Evolutionary conservation across 768 basidiomycete species (phyloP).

Genomic region (Mrakia gelida): DNA sequence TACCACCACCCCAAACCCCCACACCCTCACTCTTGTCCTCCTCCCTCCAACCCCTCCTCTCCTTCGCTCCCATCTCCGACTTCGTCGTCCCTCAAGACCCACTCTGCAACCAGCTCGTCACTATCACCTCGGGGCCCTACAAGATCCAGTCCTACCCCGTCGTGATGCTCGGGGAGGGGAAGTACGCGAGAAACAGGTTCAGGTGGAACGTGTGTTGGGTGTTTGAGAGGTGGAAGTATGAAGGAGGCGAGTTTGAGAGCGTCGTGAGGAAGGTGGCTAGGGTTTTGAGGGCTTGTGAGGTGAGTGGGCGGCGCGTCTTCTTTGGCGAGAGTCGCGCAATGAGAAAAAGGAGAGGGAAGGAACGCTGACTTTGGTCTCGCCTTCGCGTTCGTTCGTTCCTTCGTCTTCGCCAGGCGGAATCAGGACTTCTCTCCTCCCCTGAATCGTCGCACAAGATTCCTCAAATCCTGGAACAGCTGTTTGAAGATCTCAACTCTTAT

Average conservation of each 20-base stretch:
- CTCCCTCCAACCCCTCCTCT: slow-evolving; percentile 56
- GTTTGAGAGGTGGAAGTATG: slow-evolving; percentile 74
- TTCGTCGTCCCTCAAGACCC: slow-evolving; percentile 87
- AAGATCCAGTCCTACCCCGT: slow-evolving; percentile 91
- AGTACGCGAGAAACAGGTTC: slow-evolving; percentile 80
- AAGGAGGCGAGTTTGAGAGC: slow-evolving; percentile 91
- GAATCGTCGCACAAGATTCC: slow-evolving; percentile 60
- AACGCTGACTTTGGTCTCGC: not conserved
- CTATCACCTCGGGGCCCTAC: slow-evolving; percentile 61
- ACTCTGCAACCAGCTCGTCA: slow-evolving; percentile 82
- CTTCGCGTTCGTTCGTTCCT: slow-evolving; percentile 7
- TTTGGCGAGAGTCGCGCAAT: too few relatives aligned
- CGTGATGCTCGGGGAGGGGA: slow-evolving; percentile 51
- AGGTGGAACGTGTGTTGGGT: slow-evolving; percentile 95
- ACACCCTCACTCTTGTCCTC: slow-evolving; percentile 18
- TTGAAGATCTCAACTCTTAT: slow-evolving; percentile 95
- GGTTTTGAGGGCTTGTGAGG: slow-evolving; percentile 83
- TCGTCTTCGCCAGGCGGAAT: slow-evolving; percentile 55
- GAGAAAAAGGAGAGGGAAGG: not conserved
- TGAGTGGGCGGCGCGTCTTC: too few relatives aligned
- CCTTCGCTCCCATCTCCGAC: slow-evolving; percentile 85
- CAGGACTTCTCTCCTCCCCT: slow-evolving; percentile 73
- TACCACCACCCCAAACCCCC: not conserved
- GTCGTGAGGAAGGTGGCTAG: slow-evolving; percentile 91
- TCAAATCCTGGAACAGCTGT: slow-evolving; percentile 88